Evolutionary conservation across 345 rosid species (phyloP), one percentile per base, ranked within the genome.

Genomic region (Hirschfeldia incana): DNA sequence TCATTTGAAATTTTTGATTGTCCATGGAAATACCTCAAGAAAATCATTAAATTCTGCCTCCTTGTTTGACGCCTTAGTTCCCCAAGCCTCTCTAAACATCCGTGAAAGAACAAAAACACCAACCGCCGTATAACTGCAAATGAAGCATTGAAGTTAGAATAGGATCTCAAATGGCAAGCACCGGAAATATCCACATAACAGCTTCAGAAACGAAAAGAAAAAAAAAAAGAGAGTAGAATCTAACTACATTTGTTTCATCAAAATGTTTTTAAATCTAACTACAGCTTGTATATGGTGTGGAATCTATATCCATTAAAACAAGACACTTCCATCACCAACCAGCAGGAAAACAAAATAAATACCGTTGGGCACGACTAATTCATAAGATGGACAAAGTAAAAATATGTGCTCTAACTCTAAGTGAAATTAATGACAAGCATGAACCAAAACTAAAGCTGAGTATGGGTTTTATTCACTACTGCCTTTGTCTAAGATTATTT

Each of bases 51-150:
- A 91, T 72, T 88, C 92, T 17, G 88, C 81, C 80, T 95, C 90
- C 85, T 85, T 91, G 70, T 87, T 81, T 33, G 69, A 82, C 59
- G 93, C 94, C 70, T 88, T 79, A 76, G 85, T 76, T 51, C 98
- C 98, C 99, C 99, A 95, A 8, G 97, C 89, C 87, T 95, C 96
- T 30, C 60, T 89, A 83, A 93, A 89, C 86, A 86, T 89, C 75
- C 88, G 89, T 70, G 98, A 96, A 80, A 95, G 96, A 67, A 95
- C 98, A 86, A 91, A 95, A 77, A 93, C 97, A 76, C 98, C 99
- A 70, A 95, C 99, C 49, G 98, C 98, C 30, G 99, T 95, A 81
- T 91, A 95, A 75, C 99, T 93, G 75, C 75, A 84, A 70, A 32
- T n/a, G 53, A 77, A 67, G 69, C 26, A 44, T 37, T 67, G 53